Evolutionary conservation across 768 basidiomycete genomes (phyloP).

Genomic region (Pleurotus cornucopiae): DNA sequence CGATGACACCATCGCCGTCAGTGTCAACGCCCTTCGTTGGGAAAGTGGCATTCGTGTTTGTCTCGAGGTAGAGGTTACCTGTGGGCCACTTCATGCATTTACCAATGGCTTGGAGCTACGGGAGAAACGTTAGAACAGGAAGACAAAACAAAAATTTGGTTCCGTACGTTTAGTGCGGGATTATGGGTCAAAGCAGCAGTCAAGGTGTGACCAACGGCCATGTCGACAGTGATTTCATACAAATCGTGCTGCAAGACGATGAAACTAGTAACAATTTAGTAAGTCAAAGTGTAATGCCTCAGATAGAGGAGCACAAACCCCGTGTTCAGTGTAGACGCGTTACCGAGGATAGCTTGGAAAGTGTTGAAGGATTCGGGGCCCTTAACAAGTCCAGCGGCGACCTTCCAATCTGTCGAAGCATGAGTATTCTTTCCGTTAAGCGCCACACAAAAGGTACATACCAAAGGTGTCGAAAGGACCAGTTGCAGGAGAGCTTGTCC

Average conservation of each 20-base stretch:
- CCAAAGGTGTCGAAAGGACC: slow-evolving; percentile 71
- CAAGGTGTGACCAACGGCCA: slow-evolving; percentile 85
- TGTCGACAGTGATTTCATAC: slow-evolving; percentile 79
- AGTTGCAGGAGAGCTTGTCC: slow-evolving; percentile 63
- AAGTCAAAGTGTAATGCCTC: background rate
- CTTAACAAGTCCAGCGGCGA: slow-evolving; percentile 68
- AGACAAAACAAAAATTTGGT: background rate
- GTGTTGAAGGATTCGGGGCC: slow-evolving; percentile 62
- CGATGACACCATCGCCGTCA: slow-evolving; percentile 34
- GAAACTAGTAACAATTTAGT: slow-evolving; percentile 45
- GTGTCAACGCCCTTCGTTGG: slow-evolving; percentile 34
- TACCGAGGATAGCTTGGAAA: slow-evolving; percentile 71
- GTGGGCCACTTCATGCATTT: slow-evolving; percentile 63
- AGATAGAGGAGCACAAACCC: slow-evolving; percentile 40
- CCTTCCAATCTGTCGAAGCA: slow-evolving; percentile 67
- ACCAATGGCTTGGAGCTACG: slow-evolving; percentile 70
- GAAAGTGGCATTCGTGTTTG: slow-evolving; percentile 67
- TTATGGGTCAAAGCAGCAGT: slow-evolving; percentile 65
- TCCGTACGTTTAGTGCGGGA: slow-evolving; percentile 41
- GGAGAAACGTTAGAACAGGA: background rate
- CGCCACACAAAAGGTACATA: slow-evolving; percentile 19
- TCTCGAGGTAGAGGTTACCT: slow-evolving; percentile 80
- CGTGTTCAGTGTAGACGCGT: slow-evolving; percentile 55
- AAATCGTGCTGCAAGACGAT: slow-evolving; percentile 89
- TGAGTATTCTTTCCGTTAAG: background rate